phyloP scores from a whole-genome alignment of 2,329 filamentous ascomycete genomes.

The Penicillium rolfsii region DNA sequence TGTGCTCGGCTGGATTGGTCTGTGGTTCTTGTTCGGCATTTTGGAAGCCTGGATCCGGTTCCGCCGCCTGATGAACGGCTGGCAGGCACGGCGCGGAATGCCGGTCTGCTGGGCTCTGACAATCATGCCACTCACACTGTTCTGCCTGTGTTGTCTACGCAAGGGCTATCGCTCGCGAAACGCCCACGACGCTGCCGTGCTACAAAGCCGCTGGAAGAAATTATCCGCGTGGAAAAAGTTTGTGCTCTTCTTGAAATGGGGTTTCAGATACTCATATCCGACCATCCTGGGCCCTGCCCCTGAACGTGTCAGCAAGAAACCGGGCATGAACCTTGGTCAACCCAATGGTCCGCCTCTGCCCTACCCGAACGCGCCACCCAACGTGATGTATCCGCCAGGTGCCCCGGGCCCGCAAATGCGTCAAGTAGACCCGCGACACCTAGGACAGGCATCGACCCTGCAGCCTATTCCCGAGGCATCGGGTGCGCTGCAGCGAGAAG shows the following conservation, averaged over 20 bases:
- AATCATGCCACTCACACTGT: slow-evolving; percentile 26
- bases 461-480: slow-evolving; percentile 10
- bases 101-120: slow-evolving; percentile 36
- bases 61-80: slow-evolving; percentile 39
- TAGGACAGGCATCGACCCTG: background rate
- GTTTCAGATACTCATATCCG: slow-evolving; percentile 37
- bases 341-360: slow-evolving; percentile 13
- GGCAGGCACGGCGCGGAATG: slow-evolving; percentile 39
- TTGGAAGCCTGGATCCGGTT: slow-evolving; percentile 38
- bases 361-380: slow-evolving; percentile 11
- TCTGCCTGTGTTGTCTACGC: slow-evolving; percentile 31
- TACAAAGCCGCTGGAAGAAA: slow-evolving; percentile 33
- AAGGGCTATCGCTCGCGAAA: slow-evolving; percentile 36
- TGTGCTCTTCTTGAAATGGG: slow-evolving; percentile 35
- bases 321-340: slow-evolving; percentile 23
- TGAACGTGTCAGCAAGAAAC: slow-evolving; percentile 28
- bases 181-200: slow-evolving; percentile 30
- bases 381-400: background rate
- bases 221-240: slow-evolving; percentile 32
- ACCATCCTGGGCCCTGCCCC: slow-evolving; percentile 35
- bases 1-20: slow-evolving; percentile 34
- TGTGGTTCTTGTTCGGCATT: slow-evolving; percentile 34
- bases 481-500: slow-evolving; percentile 2
- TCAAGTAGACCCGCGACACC: background rate
- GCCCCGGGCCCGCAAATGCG: slow-evolving; percentile 18